Base-by-base conservation (phyloP, 768 basidiomycete species). In the Phylloporus arenicola region DNA sequence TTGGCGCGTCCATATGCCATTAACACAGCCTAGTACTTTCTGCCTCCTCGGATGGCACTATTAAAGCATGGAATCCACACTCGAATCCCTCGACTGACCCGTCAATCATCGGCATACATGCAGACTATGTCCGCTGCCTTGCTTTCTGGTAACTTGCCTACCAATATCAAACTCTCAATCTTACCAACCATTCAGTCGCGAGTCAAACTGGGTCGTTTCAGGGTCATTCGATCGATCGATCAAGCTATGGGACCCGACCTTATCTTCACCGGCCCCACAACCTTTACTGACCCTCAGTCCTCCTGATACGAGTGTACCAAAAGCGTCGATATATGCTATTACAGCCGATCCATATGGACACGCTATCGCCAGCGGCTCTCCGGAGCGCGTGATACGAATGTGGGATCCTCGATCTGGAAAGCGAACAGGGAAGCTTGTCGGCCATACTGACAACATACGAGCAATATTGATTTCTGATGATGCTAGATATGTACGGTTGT, bases 401-500 rank as follows among this genome's bases (percentile, higher is more conserved):
- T 99, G 93, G 93, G 96, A 99, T 63, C 92, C 94, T 4, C 77
- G 96, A 14, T 78, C 83, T 1, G 89, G 89, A 9, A 89, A 85
- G 61, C 76, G 88, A 39, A 83, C 78, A 3, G 80, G 85, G 11
- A 92, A 96, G 62, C 77, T 98, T 1, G 91, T 97, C 7, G 95
- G 95, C 0, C 95, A 99, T 65, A 95, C 95, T 0, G 96, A 99
- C 68, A 98, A 97, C 59, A 93, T 99, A 52, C 79, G 95, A 9
- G 82, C 91, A 4, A 86, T 97, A 39, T 68, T 94, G 19, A 76
- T 98, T 1, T 90, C 89, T 6, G 92, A 93, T 25, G 94, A 97
- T 66, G 84, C 90, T 20, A 80, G 81, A 81, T 92, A 92, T 68
- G 91, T 94, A 63, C 68, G 91, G 73, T 45, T 14, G 34, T 48